Evolutionary conservation across 345 rosid species (phyloP).

Genomic region (Eucalyptus polyanthemos): DNA sequence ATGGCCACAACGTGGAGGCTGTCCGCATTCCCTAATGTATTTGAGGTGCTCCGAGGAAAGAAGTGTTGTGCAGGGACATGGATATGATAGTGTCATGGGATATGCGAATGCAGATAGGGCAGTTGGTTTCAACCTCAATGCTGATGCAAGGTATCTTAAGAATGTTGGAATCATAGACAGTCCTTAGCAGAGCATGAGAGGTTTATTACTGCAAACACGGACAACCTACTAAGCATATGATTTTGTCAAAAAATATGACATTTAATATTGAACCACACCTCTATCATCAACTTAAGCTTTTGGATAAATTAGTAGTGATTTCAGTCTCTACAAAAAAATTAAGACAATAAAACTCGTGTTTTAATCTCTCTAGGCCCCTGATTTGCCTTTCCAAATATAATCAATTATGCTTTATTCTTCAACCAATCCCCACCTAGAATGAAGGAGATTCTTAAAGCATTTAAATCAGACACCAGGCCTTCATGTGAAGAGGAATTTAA

Average conservation of each 20-base stretch:
- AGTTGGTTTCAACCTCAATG: neutral
- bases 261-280: neutral
- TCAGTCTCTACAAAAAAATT: neutral
- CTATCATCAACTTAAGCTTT: neutral
- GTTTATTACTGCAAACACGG: neutral
- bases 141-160: neutral
- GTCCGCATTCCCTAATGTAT: neutral
- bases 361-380: neutral
- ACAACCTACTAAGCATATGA: neutral
- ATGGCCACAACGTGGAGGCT: neutral
- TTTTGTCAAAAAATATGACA: neutral
- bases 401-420: neutral
- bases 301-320: neutral
- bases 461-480: neutral
- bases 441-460: neutral
- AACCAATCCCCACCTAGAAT: neutral
- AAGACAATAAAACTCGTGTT: neutral
- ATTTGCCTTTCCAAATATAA: neutral
- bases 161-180: neutral
- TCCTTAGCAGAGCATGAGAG: neutral
- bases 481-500: neutral
- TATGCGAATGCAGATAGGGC: neutral
- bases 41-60: neutral
- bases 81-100: neutral
- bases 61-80: neutral